Conservation (phyloP, 2,329 filamentous ascomycete genomes). For the Aureobasidium lini region DNA sequence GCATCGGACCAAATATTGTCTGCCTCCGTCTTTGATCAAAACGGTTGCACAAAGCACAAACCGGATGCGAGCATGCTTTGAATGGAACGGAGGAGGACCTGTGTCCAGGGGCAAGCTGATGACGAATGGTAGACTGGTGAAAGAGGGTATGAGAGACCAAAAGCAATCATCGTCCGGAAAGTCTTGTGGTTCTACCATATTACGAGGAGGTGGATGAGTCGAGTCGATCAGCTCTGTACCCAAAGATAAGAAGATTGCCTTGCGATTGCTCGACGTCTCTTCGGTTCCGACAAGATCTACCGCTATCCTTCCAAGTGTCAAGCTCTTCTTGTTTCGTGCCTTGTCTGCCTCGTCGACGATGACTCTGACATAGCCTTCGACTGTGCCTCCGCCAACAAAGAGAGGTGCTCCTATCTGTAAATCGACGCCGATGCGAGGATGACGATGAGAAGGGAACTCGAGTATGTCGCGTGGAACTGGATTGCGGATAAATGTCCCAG, state of each 20-base stretch:
- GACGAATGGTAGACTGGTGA: slow-evolving; percentile 43
- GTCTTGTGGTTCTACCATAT: slow-evolving; percentile 40
- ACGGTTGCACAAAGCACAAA: slow-evolving; percentile 44
- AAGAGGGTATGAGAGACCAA: slow-evolving; percentile 44
- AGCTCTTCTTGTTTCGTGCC: slow-evolving; percentile 34
- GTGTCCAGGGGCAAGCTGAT: slow-evolving; percentile 48
- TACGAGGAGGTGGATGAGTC: slow-evolving; percentile 42
- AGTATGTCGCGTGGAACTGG: slow-evolving; percentile 41
- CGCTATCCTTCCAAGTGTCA: slow-evolving; percentile 43
- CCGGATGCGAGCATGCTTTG: slow-evolving; percentile 44
- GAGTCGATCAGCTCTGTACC: slow-evolving; percentile 45
- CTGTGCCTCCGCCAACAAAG: slow-evolving; percentile 48
- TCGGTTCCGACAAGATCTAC: slow-evolving; percentile 47
- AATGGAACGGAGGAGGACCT: slow-evolving; percentile 47
- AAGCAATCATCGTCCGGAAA: slow-evolving; percentile 34
- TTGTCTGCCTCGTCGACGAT: slow-evolving; percentile 41
- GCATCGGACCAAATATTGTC: slow-evolving; percentile 42
- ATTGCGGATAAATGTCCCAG: slow-evolving; percentile 42
- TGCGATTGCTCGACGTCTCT: slow-evolving; percentile 40
- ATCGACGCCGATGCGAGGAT: slow-evolving; percentile 43
- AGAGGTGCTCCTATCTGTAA: slow-evolving; percentile 44
- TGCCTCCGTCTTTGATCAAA: slow-evolving; percentile 40
- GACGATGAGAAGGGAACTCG: slow-evolving; percentile 41
- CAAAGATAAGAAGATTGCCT: slow-evolving; percentile 44
- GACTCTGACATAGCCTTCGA: slow-evolving; percentile 45